These are phyloP conservation scores for Trichoderma simmonsii DNA, from an alignment of 2,329 filamentous ascomycete genomes.

Conservation along the genomic window DNA sequence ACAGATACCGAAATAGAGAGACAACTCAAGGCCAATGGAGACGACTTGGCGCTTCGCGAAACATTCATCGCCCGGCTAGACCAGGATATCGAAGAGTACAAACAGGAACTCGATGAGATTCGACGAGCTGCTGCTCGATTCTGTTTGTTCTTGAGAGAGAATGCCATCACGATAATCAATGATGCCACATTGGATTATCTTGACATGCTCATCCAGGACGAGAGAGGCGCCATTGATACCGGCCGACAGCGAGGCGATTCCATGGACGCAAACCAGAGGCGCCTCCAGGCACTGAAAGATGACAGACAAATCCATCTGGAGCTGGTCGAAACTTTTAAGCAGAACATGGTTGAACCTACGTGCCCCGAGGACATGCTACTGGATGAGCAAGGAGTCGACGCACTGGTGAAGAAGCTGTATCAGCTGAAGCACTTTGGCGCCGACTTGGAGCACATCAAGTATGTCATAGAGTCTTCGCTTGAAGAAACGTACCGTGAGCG, in stretches of 20 bases:
- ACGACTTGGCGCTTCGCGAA: background rate
- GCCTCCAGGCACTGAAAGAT: background rate
- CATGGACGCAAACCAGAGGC: constrained; percentile 6
- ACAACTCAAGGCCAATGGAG: background rate
- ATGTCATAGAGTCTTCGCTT: background rate
- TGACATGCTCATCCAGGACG: constrained; percentile 8
- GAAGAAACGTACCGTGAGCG: constrained; percentile 8
- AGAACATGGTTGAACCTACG: constrained; percentile 11
- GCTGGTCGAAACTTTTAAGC: constrained; percentile 19
- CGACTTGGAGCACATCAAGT: background rate
- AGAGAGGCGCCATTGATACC: background rate
- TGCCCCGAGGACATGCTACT: background rate
- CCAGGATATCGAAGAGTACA: background rate
- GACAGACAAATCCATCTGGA: constrained; percentile 19
- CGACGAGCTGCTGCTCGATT: constrained; percentile 5
- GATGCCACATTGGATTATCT: constrained; percentile 13
- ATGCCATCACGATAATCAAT: background rate
- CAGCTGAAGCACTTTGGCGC: background rate
- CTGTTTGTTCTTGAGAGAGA: background rate
- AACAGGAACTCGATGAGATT: background rate
- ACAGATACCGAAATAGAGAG: constrained; percentile 1
- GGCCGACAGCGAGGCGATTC: background rate
- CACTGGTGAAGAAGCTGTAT: constrained; percentile 6
- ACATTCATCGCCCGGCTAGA: background rate
- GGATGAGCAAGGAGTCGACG: constrained; percentile 4